These are phyloP conservation scores for Yamadazyma buinensis DNA, from an alignment of 1,139 yeast genomes.

Conservation along the genomic window DNA sequence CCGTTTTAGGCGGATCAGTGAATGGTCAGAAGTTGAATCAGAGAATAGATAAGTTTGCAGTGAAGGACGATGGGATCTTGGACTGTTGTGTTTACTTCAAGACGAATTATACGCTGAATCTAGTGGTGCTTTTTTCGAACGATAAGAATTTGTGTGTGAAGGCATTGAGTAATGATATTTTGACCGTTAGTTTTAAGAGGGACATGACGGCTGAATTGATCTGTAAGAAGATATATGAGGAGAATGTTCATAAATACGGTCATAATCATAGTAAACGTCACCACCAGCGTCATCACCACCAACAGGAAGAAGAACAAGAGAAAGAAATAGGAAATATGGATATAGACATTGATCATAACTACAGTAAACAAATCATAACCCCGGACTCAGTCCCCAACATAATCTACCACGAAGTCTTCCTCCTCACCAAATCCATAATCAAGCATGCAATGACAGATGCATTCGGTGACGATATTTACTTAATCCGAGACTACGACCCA, in stretches of 20 bases:
- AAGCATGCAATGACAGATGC: constrained; percentile 50
- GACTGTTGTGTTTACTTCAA: constrained; percentile 77
- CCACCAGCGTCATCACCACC: no score
- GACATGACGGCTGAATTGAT: constrained; percentile 62
- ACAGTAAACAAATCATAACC: no score
- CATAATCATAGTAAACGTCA: neutral
- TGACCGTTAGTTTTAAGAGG: constrained; percentile 62
- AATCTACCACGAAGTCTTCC: constrained; percentile 34
- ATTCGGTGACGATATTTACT: constrained; percentile 56
- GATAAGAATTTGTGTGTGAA: constrained; percentile 80
- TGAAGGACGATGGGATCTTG: constrained; percentile 77
- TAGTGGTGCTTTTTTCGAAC: constrained; percentile 69
- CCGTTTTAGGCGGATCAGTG: constrained; percentile 43
- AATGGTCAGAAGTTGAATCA: constrained; percentile 66
- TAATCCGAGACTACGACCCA: constrained; percentile 46
- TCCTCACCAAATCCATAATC: constrained; percentile 42
- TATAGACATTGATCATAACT: no score
- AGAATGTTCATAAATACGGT: constrained; percentile 15
- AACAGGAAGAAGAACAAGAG: no score
- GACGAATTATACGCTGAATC: constrained; percentile 30
- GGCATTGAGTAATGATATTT: constrained; percentile 63
- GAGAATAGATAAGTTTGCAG: constrained; percentile 34
- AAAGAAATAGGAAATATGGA: no score
- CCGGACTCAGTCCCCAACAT: neutral
- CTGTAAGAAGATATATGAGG: constrained; percentile 46